Evolutionary conservation across 2,329 filamentous ascomycete genomes (phyloP), one percentile per base, ranked within the genome.

Genomic region (Talaromyces piceae): DNA sequence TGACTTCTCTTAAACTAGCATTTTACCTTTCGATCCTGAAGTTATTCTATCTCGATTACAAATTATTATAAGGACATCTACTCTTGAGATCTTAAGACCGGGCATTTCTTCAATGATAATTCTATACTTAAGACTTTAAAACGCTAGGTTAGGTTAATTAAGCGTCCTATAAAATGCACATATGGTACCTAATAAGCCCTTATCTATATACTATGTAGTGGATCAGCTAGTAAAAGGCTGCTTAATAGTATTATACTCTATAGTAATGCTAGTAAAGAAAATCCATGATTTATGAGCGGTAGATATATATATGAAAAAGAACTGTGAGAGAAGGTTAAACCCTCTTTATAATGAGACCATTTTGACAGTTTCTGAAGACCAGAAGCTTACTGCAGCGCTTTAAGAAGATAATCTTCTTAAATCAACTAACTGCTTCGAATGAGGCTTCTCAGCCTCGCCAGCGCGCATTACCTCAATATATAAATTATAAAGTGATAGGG

Each of bases 321-420:
- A 30, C 8, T 12, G 6, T 30, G 13, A 30, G 9, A 30, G 27
- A 30, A 30, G 27, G 13, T 30, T 26, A 41, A 39, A 18, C 41
- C 22, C 47, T 5, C 47, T 43, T 41, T 27, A 7, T 41, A 49
- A 49, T 30, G 31, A 49, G 22, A 26, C 25, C 41, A 49, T 49
- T 43, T 49, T 49, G 23, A 49, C 47, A 3, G 22, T 49, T 41
- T 49, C 47, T 23, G 31, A 49, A 49, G 13, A 20, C 25, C 13
- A 12, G 37, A 16, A 22, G 33, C 47, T 49, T 26, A 18, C 43
- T 45, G 12, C 16, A 46, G 44, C 44, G 2, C 44, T 46, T 49
- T 23, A 41, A 41, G 23, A 49, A 49, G 47, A 23, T 49, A 8
- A 30, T 43, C 18, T 28, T n/a, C 5, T 9, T 39, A 4, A n/a